phyloP scores from a whole-genome alignment of 495 filamentous ascomycete genomes.

The Mytilinidion resinicola region DNA sequence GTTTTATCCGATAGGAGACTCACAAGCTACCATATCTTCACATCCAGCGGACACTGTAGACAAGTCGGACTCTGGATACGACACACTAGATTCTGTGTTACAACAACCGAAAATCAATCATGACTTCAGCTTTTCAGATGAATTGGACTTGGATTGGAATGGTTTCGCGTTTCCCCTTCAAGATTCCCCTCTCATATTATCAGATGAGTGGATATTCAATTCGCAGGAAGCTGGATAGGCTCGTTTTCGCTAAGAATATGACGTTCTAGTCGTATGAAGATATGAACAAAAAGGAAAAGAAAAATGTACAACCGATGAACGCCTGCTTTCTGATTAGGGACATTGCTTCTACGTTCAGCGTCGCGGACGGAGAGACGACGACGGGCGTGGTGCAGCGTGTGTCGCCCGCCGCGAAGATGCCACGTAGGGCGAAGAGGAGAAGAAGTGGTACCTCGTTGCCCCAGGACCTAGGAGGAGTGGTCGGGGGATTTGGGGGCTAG shows the following conservation, averaged over 20 bases:
- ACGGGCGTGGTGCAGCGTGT: not conserved
- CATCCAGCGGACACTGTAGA: not conserved
- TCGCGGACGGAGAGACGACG: not conserved
- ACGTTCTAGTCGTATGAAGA: not conserved
- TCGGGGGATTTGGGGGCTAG: not conserved
- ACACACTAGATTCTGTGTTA: not conserved
- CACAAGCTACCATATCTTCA: not conserved
- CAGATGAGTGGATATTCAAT: not conserved
- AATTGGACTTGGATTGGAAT: not conserved
- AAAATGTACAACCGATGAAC: not conserved
- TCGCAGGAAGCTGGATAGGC: not conserved
- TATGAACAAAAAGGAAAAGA: not conserved
- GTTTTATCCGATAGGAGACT: not conserved
- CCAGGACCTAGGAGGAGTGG: not conserved
- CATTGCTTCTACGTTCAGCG: not conserved
- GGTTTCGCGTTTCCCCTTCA: not conserved
- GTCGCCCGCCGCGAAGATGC: not conserved
- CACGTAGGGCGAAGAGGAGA: not conserved
- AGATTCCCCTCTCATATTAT: not conserved
- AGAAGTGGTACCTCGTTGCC: not conserved
- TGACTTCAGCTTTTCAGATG: not conserved
- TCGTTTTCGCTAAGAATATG: not conserved
- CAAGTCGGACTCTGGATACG: not conserved
- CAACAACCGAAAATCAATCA: not conserved
- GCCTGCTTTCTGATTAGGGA: not conserved